Evolutionary conservation across 2,329 filamentous ascomycete genomes (phyloP), one percentile per base, ranked within the genome.

Genomic region (Claviceps sp.): DNA sequence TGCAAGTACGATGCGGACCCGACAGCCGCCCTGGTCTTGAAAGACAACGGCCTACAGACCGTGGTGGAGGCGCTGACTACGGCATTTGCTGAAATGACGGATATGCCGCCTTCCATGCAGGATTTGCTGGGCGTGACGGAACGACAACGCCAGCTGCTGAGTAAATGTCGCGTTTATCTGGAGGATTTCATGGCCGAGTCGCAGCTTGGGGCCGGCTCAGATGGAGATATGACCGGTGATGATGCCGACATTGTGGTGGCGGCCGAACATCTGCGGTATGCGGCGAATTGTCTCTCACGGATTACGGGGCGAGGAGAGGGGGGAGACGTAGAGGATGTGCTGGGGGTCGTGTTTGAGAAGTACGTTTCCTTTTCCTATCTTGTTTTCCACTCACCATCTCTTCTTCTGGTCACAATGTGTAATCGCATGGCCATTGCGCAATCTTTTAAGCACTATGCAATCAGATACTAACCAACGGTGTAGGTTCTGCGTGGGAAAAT

Each of bases 321-420:
- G 42, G 87, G 89, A 2, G 91, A 97, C 67, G 88, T 97, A 16
- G 91, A 98, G 65, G 93, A 97, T 63, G 88, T 98, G 7, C 70
- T 98, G 45, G 93, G 93, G 0, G 90, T 98, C 22, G 90, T 98
- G 4, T 98, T 98, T 70, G 91, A 97, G 67, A 97, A 95, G 87
- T 95, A 71, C 74, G 80, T 79, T 9, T n/a, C 54, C 50, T 55
- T 45, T 52, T 52, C 30, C 18, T 51, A n/a, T 11, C 41, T 45
- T 6, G 26, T 4, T 18, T 30, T 26, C n/a, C 38, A 3, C 38
- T 40, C n/a, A 6, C 16, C 38, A 6, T 40, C 7, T 40, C 38
- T 40, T 40, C 3, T 40, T 40, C 38, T 40, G 5, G 5, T n/a
- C n/a, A n/a, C n/a, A n/a, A 34, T 11, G 30, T 26, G 26, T 9